These are phyloP conservation scores for Hamamelis virginiana DNA, from an alignment of 164 flowering plant species.

Conservation along the genomic window DNA sequence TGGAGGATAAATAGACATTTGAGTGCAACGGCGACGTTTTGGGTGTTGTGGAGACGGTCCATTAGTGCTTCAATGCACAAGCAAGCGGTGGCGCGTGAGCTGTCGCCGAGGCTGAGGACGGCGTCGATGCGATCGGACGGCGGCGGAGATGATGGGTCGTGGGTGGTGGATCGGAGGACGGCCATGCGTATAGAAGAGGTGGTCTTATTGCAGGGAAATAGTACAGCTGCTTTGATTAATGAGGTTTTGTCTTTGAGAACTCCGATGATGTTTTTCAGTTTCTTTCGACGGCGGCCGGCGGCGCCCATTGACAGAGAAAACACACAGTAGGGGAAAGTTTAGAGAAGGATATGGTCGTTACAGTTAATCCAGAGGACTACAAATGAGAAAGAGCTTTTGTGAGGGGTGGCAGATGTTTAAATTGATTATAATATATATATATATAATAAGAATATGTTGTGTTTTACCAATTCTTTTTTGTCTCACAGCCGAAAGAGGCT, in stretches of 20 bases:
- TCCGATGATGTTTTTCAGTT: slow-evolving; percentile 34
- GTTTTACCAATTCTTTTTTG: no score
- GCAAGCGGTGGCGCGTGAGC: slow-evolving; percentile 52
- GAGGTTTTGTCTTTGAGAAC: slow-evolving; percentile 64
- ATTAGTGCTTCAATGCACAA: slow-evolving; percentile 46
- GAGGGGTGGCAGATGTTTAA: no score
- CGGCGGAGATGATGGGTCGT: slow-evolving; percentile 43
- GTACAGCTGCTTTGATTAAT: slow-evolving; percentile 44
- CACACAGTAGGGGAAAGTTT: no score
- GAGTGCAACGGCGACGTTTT: slow-evolving; percentile 52
- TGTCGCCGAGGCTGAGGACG: slow-evolving; percentile 46
- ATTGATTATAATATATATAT: no score
- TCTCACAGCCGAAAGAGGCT: no score
- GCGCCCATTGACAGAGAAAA: no score
- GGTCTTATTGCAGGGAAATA: slow-evolving; percentile 36
- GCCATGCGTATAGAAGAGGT: slow-evolving; percentile 30
- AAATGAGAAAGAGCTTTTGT: no score
- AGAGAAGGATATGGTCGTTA: no score
- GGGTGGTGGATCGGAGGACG: slow-evolving; percentile 66
- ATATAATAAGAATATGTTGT: no score
- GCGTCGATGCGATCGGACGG: slow-evolving; percentile 45
- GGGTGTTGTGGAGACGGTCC: slow-evolving; percentile 63
- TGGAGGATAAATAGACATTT: slow-evolving; percentile 64
- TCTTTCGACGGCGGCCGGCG: slow-evolving; percentile 3
- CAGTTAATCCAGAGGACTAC: no score